Conservation (phyloP, 257 asterid genomes). For the Capsicum pubescens region DNA sequence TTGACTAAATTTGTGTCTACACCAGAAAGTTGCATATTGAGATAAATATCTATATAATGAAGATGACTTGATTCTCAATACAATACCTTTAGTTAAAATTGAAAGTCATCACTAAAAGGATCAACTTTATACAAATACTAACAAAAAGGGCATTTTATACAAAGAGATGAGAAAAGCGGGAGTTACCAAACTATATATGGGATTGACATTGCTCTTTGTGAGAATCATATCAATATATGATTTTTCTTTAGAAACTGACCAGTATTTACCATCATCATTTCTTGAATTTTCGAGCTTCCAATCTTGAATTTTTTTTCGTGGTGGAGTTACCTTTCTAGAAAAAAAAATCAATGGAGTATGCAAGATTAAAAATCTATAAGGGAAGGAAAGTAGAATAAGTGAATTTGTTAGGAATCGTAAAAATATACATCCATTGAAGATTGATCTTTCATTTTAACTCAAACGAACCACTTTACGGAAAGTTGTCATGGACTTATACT, state of each 20-base stretch:
- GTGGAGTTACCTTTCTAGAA: too few species aligned
- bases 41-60: neutral
- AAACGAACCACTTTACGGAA: neutral
- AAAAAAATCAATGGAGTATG: too few species aligned
- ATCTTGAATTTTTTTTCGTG: neutral
- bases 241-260: constrained; percentile 23
- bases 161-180: neutral
- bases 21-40: rapidly evolving
- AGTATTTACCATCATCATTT: constrained; percentile 24
- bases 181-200: constrained; percentile 33
- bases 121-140: neutral
- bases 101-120: neutral
- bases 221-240: constrained; percentile 27
- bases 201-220: constrained; percentile 11
- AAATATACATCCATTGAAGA: neutral
- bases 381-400: neutral
- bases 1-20: neutral
- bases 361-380: neutral
- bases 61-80: neutral
- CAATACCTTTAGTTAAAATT: neutral
- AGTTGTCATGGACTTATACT: neutral
- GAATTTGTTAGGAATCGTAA: neutral
- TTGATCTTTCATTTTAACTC: neutral
- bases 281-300: neutral
- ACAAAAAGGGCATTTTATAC: neutral